phyloP scores from a whole-genome alignment of 2,329 filamentous ascomycete species.

The Aspergillus latus region DNA sequence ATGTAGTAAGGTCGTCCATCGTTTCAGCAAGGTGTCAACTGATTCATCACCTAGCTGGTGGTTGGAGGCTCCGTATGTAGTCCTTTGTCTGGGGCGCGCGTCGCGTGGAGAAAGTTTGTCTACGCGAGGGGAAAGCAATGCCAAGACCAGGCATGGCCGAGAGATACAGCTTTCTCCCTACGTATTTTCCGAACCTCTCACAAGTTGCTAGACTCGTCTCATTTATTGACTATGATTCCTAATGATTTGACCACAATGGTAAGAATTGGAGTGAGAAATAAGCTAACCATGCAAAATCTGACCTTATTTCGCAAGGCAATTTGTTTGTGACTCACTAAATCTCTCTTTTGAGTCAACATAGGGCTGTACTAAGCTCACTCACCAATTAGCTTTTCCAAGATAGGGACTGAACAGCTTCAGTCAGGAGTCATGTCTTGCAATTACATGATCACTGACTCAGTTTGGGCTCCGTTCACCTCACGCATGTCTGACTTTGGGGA shows the following conservation, averaged over 20 bases:
- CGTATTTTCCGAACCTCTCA: too few species aligned
- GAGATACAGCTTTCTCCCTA: too few species aligned
- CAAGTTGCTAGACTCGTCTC: too few species aligned
- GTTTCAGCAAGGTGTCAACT: constrained; percentile 21
- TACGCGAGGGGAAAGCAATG: constrained; percentile 13
- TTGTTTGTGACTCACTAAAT: neutral
- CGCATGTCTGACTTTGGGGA: neutral
- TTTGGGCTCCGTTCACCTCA: neutral
- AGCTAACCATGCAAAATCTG: neutral
- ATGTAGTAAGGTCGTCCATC: constrained; percentile 48
- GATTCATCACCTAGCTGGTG: constrained; percentile 11
- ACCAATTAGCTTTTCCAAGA: neutral
- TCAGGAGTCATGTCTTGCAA: neutral
- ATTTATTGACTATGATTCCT: too few species aligned
- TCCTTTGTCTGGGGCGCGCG: constrained; percentile 15
- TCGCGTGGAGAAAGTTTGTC: constrained; percentile 15
- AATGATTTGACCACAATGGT: too few species aligned
- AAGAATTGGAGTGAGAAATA: neutral
- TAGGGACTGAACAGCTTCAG: neutral
- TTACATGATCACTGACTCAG: constrained; percentile 1
- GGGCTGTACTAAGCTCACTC: neutral
- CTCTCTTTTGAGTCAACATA: neutral
- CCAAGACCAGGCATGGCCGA: neutral
- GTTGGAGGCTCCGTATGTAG: neutral
- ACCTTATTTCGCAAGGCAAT: neutral